Percentiles rank a stretch among this genome's conserved stretches.
phyloP scores from a whole-genome alignment of 768 basidiomycete species.

The Tylopilus balloui region DNA sequence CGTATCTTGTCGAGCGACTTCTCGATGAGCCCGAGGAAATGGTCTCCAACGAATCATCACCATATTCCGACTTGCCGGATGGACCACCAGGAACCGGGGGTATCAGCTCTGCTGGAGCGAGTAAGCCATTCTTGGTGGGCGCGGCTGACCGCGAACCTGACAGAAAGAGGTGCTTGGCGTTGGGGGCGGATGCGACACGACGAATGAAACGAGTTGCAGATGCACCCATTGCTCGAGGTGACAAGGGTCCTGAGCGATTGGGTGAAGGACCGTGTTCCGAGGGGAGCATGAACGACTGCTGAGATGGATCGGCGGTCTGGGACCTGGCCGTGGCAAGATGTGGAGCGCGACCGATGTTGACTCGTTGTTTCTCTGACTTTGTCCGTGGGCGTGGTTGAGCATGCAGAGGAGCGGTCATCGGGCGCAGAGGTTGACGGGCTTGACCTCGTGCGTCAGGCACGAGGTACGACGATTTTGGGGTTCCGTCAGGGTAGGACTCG shows the following conservation, averaged over 20 bases:
- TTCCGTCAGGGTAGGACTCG: conserved; percentile 51
- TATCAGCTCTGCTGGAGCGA: conserved; percentile 63
- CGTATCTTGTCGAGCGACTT: conserved; percentile 42
- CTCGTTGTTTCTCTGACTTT: conserved; percentile 46
- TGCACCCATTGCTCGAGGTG: conserved; percentile 64
- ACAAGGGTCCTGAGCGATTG: conserved; percentile 48
- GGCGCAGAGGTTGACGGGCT: conserved; percentile 7
- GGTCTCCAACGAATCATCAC: conserved; percentile 71
- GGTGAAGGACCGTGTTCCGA: conserved; percentile 28
- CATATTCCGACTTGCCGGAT: conserved; percentile 51
- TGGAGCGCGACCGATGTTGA: conserved; percentile 46
- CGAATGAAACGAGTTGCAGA: conserved; percentile 87
- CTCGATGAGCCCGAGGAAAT: conserved; percentile 72
- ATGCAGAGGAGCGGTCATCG: conserved; percentile 24
- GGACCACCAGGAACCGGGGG: conserved; percentile 51
- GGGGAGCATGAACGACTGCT: conserved; percentile 38
- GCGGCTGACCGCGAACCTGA: conserved; percentile 52
- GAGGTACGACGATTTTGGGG: conserved; percentile 28
- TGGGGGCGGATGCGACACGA: conserved; percentile 94
- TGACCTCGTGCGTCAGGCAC: conserved; percentile 26
- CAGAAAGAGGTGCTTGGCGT: conserved; percentile 86
- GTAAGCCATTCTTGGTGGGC: conserved; percentile 71
- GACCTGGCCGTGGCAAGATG: conserved; percentile 27
- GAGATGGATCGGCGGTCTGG: conserved; percentile 33
- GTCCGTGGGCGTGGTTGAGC: conserved; percentile 31